These are phyloP conservation scores for Spirogloea muscicola DNA, from an alignment of 139 green algal species.

Conservation along the genomic window DNA sequence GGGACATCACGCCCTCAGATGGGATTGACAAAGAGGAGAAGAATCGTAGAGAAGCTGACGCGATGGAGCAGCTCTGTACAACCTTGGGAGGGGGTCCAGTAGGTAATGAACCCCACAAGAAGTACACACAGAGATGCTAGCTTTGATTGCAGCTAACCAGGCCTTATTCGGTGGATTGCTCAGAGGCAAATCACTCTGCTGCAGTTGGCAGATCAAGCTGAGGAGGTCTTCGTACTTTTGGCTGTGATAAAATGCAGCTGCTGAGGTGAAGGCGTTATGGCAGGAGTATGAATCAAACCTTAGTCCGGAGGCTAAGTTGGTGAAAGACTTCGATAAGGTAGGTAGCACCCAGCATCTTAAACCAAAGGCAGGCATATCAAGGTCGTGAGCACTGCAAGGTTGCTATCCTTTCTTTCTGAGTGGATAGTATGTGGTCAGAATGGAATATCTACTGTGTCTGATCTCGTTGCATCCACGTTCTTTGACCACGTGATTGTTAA, in stretches of 20 bases:
- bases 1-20: constrained; percentile 83
- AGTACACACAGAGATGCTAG: too few relatives aligned
- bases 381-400: too few relatives aligned
- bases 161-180: too few relatives aligned
- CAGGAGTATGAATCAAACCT: constrained; percentile 81
- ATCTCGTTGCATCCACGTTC: not conserved
- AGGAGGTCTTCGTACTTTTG: too few relatives aligned
- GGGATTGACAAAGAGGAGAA: constrained; percentile 79
- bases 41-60: constrained; percentile 61
- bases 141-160: too few relatives aligned
- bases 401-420: too few relatives aligned
- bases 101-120: too few relatives aligned
- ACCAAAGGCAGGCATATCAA: too few relatives aligned
- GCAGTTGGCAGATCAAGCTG: too few relatives aligned
- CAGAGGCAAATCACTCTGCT: too few relatives aligned
- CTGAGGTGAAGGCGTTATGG: constrained; percentile 75
- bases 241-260: constrained; percentile 42
- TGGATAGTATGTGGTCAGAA: too few relatives aligned
- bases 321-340: constrained; percentile 96
- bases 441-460: not conserved
- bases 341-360: not conserved
- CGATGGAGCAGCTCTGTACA: constrained; percentile 65
- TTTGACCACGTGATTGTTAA: not conserved
- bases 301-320: constrained; percentile 72
- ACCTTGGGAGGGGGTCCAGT: constrained; percentile 62